phyloP scores from a whole-genome alignment of 2,329 filamentous ascomycete species.

The Leptographium galeiforme region DNA sequence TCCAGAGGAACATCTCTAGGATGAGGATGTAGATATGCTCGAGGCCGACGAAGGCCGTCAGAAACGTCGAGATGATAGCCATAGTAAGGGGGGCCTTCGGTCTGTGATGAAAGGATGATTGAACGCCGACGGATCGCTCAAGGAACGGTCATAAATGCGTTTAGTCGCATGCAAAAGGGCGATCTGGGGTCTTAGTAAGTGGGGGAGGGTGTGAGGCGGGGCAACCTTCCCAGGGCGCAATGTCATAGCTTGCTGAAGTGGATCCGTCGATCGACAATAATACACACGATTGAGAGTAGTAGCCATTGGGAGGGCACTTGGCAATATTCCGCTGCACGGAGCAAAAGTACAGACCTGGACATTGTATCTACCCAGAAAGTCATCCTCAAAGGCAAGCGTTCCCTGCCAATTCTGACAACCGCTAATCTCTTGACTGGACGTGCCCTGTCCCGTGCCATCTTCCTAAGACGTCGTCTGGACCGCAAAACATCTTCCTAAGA shows the following conservation, averaged over 20 bases:
- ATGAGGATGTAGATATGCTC: conserved; percentile 35
- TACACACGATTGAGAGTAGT: neutral
- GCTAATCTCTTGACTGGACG: neutral
- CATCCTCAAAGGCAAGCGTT: no score
- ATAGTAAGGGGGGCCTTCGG: conserved; percentile 2
- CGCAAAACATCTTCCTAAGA: neutral
- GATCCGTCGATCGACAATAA: neutral
- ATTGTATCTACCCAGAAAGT: no score
- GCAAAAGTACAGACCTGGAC: no score
- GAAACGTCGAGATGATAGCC: conserved; percentile 7
- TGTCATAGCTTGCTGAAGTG: neutral
- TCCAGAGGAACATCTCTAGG: conserved; percentile 38
- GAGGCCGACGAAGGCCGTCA: conserved; percentile 24
- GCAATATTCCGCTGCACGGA: neutral
- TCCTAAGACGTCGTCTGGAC: neutral
- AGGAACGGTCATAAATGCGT: no score
- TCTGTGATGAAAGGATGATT: neutral
- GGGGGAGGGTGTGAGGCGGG: no score
- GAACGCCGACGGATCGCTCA: neutral
- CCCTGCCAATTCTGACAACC: no score
- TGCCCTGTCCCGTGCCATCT: no score
- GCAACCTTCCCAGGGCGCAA: no score
- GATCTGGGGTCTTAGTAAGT: no score
- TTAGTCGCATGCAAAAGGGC: no score
- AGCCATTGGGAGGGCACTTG: no score